Evolutionary conservation across 1,284 basidiomycete species (phyloP), one percentile per base, ranked within the genome.

Genomic region (Sutorius eximius): DNA sequence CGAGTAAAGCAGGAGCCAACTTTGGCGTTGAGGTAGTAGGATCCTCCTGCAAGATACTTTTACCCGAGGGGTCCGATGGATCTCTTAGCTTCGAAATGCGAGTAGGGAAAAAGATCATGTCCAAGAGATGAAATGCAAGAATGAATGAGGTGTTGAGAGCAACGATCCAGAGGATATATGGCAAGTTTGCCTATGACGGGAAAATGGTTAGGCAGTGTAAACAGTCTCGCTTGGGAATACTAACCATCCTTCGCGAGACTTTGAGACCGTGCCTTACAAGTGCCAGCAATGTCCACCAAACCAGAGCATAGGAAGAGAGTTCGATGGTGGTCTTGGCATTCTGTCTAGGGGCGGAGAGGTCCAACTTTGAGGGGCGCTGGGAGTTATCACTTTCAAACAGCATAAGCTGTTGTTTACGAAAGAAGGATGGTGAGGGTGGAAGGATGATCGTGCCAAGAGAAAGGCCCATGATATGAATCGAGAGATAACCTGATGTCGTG

Each of bases 71-170:
- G 51, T 72, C 64, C 29, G 27, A 56, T 2, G 69, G 64, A 52
- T 71, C 66, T 51, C 49, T 72, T 12, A 71, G 18, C 48, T 55
- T 68, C n/a, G 60, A 64, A 6, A 66, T 45, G n/a, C 57, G 75
- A 10, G 74, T 73, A 13, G 83, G 79, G 66, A 86, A 87, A 65
- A 90, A 85, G 42, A 78, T 62, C 49, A 87, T 77, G 64, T 96
- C 92, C 32, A 98, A 73, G 20, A 86, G 59, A 45, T 95, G 77
- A 70, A 98, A 97, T 2, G 83, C 85, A 10, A 94, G 77, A 20
- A 98, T 75, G 73, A 95, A 95, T 2, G 86, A 81, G 0, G 89
- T 86, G 71, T 98, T 99, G 82, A 87, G 97, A 2, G 93, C 95
- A 0, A 83, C 82, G 8, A 91, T 83, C 94, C 95, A 98, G 24